These are phyloP conservation scores for Pseudovirgaria hyperparasitica DNA, from an alignment of 2,329 filamentous ascomycete species.

Conservation along the genomic window DNA sequence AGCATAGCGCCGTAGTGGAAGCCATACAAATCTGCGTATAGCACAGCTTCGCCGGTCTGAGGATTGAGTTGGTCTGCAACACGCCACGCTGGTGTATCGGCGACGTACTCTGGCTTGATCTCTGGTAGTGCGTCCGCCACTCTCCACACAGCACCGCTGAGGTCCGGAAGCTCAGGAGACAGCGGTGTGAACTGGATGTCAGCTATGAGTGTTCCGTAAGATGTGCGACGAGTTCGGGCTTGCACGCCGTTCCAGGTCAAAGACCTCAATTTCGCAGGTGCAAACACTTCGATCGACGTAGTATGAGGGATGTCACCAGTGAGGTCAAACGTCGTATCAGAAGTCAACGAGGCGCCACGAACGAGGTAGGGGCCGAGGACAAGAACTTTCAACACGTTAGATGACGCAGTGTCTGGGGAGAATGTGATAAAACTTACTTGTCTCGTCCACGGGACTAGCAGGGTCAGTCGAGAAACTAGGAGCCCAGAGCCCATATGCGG, in stretches of 20 bases:
- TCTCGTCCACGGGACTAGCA: constrained; percentile 24
- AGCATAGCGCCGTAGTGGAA: constrained; percentile 29
- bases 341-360: constrained; percentile 13
- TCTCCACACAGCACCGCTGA: too few species aligned
- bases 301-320: constrained; percentile 23
- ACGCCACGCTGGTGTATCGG: constrained; percentile 31
- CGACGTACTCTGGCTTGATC: constrained; percentile 29
- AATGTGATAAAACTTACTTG: constrained; percentile 9
- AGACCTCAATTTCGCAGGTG: constrained; percentile 12
- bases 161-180: too few species aligned
- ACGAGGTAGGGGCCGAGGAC: constrained; percentile 30
- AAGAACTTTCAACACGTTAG: constrained; percentile 14
- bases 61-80: constrained; percentile 20
- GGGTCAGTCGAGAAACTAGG: constrained; percentile 26
- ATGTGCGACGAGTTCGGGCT: constrained; percentile 15
- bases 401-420: background rate
- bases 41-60: constrained; percentile 24
- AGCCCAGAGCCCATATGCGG: constrained; percentile 27
- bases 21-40: constrained; percentile 30
- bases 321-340: constrained; percentile 14
- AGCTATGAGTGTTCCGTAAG: constrained; percentile 25
- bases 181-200: constrained; percentile 28
- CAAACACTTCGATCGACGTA: constrained; percentile 26
- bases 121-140: constrained; percentile 38
- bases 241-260: constrained; percentile 26